Evolutionary conservation across 768 basidiomycete species (phyloP).

Genomic region (Hericium coralloides): DNA sequence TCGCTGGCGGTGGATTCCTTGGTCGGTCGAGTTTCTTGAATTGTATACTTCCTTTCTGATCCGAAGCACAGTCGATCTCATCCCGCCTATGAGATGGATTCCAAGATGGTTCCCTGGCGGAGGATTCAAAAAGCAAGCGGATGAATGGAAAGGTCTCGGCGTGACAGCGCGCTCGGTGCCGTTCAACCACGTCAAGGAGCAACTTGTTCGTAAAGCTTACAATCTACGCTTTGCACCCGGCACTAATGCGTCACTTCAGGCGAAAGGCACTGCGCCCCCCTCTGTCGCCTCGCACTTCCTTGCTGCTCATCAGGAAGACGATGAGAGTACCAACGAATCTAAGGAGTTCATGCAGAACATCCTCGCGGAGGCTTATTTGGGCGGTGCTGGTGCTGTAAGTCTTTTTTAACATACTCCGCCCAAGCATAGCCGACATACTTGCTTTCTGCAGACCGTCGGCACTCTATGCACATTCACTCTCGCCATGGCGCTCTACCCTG

Average conservation of each 20-base stretch:
- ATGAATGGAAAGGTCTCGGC: neutral
- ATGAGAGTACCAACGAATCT: neutral
- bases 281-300: neutral
- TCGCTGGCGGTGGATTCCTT: neutral
- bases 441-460: neutral
- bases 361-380: neutral
- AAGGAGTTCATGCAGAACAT: neutral
- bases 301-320: neutral
- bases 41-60: too few species aligned
- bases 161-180: neutral
- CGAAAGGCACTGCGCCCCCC: neutral
- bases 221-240: too few species aligned
- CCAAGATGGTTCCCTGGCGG: neutral
- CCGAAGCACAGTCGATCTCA: neutral
- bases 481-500: neutral
- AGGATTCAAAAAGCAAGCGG: neutral
- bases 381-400: neutral
- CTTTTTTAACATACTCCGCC: neutral
- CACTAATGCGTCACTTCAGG: neutral
- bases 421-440: slow-evolving; percentile 8
- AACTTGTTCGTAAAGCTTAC: neutral
- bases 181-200: neutral
- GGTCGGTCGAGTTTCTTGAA: neutral
- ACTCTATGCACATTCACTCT: neutral
- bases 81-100: neutral